These are phyloP conservation scores for Saccharomyces hybrid DNA, from an alignment of 1,139 yeast genomes.

Conservation along the genomic window DNA sequence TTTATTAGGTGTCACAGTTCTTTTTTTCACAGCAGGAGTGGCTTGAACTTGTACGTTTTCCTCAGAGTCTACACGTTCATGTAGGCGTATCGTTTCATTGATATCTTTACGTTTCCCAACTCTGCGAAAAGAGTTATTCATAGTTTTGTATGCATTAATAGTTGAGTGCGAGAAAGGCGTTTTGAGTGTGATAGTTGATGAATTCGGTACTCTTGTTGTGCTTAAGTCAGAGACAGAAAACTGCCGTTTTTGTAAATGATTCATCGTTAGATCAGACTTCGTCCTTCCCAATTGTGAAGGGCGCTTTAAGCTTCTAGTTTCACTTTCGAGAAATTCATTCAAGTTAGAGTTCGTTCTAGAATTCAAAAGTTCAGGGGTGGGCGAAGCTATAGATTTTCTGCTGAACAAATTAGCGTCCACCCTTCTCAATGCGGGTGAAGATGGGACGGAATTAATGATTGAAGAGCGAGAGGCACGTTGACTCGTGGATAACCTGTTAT, in stretches of 20 bases:
- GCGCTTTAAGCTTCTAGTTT: constrained; percentile 9
- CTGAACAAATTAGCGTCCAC: neutral
- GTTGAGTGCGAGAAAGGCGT: neutral
- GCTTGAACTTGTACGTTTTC: constrained; percentile 25
- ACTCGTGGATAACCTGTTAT: neutral
- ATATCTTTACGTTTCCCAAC: constrained; percentile 22
- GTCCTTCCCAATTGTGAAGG: constrained; percentile 22
- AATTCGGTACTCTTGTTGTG: constrained; percentile 3
- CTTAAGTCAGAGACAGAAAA: constrained; percentile 23
- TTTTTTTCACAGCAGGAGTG: constrained; percentile 22
- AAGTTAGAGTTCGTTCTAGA: constrained; percentile 23
- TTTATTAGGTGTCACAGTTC: constrained; percentile 4
- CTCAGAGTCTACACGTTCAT: neutral
- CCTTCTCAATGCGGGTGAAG: neutral
- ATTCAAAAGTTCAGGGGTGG: constrained; percentile 8
- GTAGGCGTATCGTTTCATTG: neutral
- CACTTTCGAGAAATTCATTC: constrained; percentile 22
- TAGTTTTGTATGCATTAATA: neutral
- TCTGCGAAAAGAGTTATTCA: constrained; percentile 23
- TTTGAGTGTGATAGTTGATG: neutral
- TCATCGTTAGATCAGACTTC: constrained; percentile 27
- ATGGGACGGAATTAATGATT: neutral
- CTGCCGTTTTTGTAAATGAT: constrained; percentile 26
- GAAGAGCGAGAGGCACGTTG: neutral
- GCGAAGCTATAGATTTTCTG: constrained; percentile 1